These are phyloP conservation scores for Chrysosporium queenslandicum DNA, from an alignment of 2,329 filamentous ascomycete species.

Conservation along the genomic window DNA sequence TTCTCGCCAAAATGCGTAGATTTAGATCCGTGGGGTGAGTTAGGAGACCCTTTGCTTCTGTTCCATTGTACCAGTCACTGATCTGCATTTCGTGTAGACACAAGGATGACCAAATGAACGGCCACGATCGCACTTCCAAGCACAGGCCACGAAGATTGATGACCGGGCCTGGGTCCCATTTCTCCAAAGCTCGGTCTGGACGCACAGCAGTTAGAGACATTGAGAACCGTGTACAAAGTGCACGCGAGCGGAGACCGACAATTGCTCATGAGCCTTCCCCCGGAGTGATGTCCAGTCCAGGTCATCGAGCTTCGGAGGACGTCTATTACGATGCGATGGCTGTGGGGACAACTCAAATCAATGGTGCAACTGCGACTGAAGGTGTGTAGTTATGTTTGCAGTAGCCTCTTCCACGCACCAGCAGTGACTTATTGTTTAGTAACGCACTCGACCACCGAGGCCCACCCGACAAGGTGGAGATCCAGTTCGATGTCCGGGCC, in stretches of 20 bases:
- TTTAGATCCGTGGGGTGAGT: constrained; percentile 7
- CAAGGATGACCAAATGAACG: neutral
- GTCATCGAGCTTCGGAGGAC: neutral
- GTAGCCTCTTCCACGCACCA: neutral
- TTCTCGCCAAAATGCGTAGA: constrained; percentile 2
- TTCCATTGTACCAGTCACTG: neutral
- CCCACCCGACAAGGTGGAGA: neutral
- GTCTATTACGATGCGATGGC: constrained; percentile 1
- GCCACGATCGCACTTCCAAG: constrained; percentile 2
- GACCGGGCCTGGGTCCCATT: constrained; percentile 9
- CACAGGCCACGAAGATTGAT: neutral
- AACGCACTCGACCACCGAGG: neutral
- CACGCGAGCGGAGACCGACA: constrained; percentile 1
- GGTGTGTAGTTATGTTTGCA: neutral
- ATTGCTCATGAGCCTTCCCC: neutral
- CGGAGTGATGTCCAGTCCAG: neutral
- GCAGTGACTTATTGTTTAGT: neutral
- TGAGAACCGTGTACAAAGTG: neutral
- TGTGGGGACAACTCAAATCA: constrained; percentile 4
- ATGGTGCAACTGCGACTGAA: neutral
- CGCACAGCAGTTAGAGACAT: neutral
- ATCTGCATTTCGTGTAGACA: neutral
- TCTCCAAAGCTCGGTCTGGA: constrained; percentile 3
- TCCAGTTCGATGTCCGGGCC: neutral
- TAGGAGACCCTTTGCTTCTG: neutral